Percentiles rank a stretch among this genome's conserved stretches.
These are phyloP conservation scores for Metarhizium humberi DNA, from an alignment of 2,329 filamentous ascomycete species.

Conservation along the genomic window DNA sequence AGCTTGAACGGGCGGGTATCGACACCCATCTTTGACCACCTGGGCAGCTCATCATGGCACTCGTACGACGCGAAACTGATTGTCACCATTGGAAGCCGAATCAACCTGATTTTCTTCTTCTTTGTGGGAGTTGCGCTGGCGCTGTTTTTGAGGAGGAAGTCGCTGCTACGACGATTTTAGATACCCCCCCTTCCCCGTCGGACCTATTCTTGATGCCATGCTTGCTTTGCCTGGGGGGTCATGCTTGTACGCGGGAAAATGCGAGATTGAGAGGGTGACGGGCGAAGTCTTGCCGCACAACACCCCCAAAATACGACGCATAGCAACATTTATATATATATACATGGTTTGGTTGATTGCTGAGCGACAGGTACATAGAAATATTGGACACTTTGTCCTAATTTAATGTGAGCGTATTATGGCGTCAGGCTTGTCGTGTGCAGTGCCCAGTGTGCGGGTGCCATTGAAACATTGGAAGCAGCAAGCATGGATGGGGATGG, in stretches of 20 bases:
- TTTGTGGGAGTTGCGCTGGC: conserved; percentile 12
- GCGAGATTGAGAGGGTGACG: neutral
- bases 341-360: neutral
- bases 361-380: conserved; percentile 4
- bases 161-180: conserved; percentile 11
- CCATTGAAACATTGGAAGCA: no score
- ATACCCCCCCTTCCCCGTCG: neutral
- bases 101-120: conserved; percentile 11
- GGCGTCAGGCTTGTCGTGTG: neutral
- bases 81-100: conserved; percentile 8
- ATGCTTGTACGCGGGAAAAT: no score
- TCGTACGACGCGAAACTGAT: conserved; percentile 23
- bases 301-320: no score
- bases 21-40: conserved; percentile 30
- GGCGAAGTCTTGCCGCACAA: neutral
- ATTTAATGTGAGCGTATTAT: neutral
- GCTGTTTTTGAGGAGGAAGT: conserved; percentile 10
- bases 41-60: conserved; percentile 33
- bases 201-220: neutral
- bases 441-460: no score
- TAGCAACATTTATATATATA: neutral
- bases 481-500: no score
- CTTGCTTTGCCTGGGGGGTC: neutral
- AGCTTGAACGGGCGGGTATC: conserved; percentile 28
- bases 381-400: neutral